These are phyloP conservation scores for Immersiella caudata DNA, from an alignment of 495 filamentous ascomycete species.

Conservation along the genomic window DNA sequence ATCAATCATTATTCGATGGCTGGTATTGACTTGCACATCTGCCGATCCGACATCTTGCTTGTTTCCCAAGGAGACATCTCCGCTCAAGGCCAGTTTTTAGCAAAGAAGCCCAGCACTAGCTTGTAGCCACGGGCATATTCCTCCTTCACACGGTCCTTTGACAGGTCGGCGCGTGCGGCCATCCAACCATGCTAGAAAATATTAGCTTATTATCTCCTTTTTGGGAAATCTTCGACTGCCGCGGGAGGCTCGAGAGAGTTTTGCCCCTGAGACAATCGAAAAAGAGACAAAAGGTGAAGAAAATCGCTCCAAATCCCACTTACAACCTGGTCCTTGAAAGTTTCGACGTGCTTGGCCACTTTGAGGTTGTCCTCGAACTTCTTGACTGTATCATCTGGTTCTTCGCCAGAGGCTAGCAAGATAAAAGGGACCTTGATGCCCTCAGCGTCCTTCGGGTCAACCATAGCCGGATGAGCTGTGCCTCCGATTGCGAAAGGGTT, in stretches of 20 bases:
- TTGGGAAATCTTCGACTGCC: too few species aligned
- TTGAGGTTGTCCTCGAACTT: conserved; percentile 69
- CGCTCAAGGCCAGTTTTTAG: conserved; percentile 57
- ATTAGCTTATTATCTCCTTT: too few species aligned
- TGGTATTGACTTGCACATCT: background rate
- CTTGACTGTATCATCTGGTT: conserved; percentile 66
- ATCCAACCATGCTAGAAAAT: conserved; percentile 70
- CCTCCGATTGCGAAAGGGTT: conserved; percentile 70
- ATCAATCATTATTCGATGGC: background rate
- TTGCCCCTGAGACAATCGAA: too few species aligned
- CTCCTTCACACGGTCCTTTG: conserved; percentile 64
- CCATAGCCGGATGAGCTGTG: conserved; percentile 84
- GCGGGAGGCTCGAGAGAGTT: too few species aligned
- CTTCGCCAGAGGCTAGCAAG: conserved; percentile 70
- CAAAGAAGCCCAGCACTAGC: conserved; percentile 73
- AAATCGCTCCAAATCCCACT: too few species aligned
- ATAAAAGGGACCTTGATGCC: conserved; percentile 65
- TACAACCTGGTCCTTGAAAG: conserved; percentile 70
- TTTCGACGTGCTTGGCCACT: conserved; percentile 75
- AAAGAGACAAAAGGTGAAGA: too few species aligned
- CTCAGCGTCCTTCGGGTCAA: conserved; percentile 74
- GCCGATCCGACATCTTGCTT: background rate
- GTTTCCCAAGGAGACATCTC: background rate
- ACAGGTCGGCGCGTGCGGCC: conserved; percentile 74
- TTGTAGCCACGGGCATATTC: conserved; percentile 84